Percentiles rank a stretch among this genome's conserved stretches.
These are phyloP conservation scores for Verticillium dahliae DNA, from an alignment of 2,329 filamentous ascomycete genomes.

Conservation along the genomic window DNA sequence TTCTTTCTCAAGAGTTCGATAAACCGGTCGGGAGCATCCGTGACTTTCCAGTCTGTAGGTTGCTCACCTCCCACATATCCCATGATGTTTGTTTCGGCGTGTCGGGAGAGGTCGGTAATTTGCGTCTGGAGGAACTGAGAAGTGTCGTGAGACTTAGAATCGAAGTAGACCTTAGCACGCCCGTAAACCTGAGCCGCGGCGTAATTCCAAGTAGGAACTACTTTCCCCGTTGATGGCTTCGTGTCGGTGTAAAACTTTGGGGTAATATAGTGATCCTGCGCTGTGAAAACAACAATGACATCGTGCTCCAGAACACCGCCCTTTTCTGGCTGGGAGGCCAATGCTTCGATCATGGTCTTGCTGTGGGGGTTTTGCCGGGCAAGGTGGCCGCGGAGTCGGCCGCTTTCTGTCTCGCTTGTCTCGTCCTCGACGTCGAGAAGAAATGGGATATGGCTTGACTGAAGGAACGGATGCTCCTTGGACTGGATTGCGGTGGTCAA, in stretches of 20 bases:
- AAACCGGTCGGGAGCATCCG: conserved; percentile 50
- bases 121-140: conserved; percentile 41
- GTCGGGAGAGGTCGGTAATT: conserved; percentile 42
- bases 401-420: conserved; percentile 29
- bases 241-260: conserved; percentile 63
- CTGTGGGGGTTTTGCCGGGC: conserved; percentile 57
- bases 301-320: conserved; percentile 38
- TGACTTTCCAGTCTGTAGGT: conserved; percentile 43
- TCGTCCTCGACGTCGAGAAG: conserved; percentile 44
- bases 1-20: conserved; percentile 49
- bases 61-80: conserved; percentile 35
- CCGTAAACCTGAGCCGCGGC: conserved; percentile 59
- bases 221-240: conserved; percentile 57
- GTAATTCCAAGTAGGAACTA: conserved; percentile 68
- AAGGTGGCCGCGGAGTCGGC: conserved; percentile 52
- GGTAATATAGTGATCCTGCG: conserved; percentile 58
- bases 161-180: conserved; percentile 43
- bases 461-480: conserved; percentile 39
- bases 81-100: conserved; percentile 50
- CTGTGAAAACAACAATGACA: conserved; percentile 57
- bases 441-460: conserved; percentile 55
- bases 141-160: conserved; percentile 38
- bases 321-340: conserved; percentile 10
- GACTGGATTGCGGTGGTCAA: conserved; percentile 56
- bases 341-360: conserved; percentile 50